Evolutionary conservation across 2,329 filamentous ascomycete species (phyloP).

Genomic region (Cladosporium sp.): DNA sequence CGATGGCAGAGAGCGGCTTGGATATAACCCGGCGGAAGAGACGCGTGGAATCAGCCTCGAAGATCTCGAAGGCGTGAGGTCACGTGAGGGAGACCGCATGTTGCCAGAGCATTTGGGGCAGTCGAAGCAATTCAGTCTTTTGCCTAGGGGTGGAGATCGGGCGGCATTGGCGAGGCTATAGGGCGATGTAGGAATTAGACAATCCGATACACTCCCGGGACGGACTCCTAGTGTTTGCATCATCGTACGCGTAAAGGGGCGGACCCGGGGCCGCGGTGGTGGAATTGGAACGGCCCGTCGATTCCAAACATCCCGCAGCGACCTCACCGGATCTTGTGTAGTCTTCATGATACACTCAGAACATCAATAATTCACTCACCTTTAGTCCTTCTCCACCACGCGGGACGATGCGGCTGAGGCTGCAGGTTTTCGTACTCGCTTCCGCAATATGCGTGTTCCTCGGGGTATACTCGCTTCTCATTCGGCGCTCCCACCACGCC

Average conservation of each 20-base stretch:
- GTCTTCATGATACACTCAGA: too few relatives aligned
- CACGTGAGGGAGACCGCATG: slow-evolving; percentile 14
- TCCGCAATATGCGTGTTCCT: not conserved
- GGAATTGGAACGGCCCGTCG: too few relatives aligned
- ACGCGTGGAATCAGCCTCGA: slow-evolving; percentile 18
- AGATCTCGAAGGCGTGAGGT: slow-evolving; percentile 21
- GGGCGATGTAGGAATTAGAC: not conserved
- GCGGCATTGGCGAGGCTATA: slow-evolving; percentile 25
- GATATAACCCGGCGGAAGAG: slow-evolving; percentile 23
- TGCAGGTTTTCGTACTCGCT: not conserved
- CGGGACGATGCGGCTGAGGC: not conserved
- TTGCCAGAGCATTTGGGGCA: not conserved
- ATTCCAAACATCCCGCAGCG: too few relatives aligned
- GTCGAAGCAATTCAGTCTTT: slow-evolving; percentile 13
- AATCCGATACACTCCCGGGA: too few relatives aligned
- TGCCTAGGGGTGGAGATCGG: slow-evolving; percentile 20
- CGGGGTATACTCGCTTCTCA: not conserved
- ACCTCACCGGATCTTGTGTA: too few relatives aligned
- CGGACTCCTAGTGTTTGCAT: too few relatives aligned
- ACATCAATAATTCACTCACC: too few relatives aligned
- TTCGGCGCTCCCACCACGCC: not conserved
- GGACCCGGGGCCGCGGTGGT: too few relatives aligned
- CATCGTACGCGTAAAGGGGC: too few relatives aligned
- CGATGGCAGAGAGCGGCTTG: slow-evolving; percentile 23
- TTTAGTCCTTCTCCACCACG: too few relatives aligned